These are phyloP conservation scores for Panicum hallii DNA, from an alignment of 202 grass and related monocot genomes.

Conservation along the genomic window DNA sequence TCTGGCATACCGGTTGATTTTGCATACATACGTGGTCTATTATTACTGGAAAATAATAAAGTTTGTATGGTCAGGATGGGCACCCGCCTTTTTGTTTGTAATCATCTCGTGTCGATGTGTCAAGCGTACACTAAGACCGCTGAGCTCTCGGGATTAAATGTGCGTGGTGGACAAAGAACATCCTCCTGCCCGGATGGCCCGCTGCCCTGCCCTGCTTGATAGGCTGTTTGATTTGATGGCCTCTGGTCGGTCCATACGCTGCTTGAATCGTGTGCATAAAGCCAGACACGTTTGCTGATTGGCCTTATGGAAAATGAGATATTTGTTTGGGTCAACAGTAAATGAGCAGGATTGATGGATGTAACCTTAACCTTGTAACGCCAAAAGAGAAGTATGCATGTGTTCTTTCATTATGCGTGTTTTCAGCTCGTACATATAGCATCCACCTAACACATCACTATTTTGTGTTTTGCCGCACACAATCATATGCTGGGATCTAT, in stretches of 20 bases:
- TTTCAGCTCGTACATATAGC: too few relatives aligned
- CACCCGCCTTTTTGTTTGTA: background rate
- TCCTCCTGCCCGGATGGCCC: slow-evolving; percentile 38
- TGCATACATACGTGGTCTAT: background rate
- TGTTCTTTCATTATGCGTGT: too few relatives aligned
- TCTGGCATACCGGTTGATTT: slow-evolving; percentile 11
- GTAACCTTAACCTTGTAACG: too few relatives aligned
- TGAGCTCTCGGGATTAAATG: slow-evolving; percentile 48
- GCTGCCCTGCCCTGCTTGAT: slow-evolving; percentile 11
- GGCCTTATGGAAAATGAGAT: background rate
- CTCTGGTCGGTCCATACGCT: slow-evolving; percentile 24
- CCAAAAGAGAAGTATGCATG: too few relatives aligned
- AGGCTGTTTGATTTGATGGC: slow-evolving; percentile 20
- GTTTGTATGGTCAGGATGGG: slow-evolving; percentile 42
- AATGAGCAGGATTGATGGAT: background rate
- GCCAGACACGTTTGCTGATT: background rate
- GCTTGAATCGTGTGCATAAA: background rate
- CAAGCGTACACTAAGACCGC: slow-evolving; percentile 12
- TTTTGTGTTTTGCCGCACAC: too few relatives aligned
- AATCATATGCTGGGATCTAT: too few relatives aligned
- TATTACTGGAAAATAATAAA: background rate
- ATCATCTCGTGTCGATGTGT: slow-evolving; percentile 20
- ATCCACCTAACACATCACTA: too few relatives aligned
- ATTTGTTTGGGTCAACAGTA: background rate
- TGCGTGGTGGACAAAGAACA: background rate